Conservation (phyloP, 139 green algal species). For the Chloropicon primus region DNA sequence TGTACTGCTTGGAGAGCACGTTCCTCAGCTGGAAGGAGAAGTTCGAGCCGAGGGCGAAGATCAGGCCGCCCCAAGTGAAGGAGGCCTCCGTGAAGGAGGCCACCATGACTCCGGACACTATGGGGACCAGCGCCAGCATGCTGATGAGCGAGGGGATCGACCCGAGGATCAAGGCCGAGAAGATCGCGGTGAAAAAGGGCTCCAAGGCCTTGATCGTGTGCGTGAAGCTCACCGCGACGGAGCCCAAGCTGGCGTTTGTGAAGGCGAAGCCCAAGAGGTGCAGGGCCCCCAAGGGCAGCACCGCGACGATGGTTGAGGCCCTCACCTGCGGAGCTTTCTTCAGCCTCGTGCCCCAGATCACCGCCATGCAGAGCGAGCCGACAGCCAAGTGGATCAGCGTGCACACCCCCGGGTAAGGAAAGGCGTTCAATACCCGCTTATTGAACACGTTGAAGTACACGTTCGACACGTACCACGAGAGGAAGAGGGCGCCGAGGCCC, state of each 20-base stretch:
- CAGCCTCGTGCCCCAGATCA: neutral
- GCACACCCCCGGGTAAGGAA: neutral
- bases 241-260: slow-evolving; percentile 12
- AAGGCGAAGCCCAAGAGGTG: slow-evolving; percentile 4
- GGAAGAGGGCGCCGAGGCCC: slow-evolving; percentile 69
- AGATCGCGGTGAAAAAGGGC: slow-evolving; percentile 18
- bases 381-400: neutral
- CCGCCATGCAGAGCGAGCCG: neutral
- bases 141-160: neutral
- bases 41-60: slow-evolving; percentile 31
- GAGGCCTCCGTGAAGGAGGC: slow-evolving; percentile 34
- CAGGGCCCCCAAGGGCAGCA: slow-evolving; percentile 4
- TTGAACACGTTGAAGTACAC: slow-evolving; percentile 97
- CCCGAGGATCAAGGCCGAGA: slow-evolving; percentile 13
- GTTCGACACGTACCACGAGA: slow-evolving; percentile 86
- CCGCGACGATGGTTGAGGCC: neutral
- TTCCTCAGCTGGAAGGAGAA: slow-evolving; percentile 32
- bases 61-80: slow-evolving; percentile 33
- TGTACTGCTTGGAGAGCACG: slow-evolving; percentile 28
- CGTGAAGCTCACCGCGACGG: slow-evolving; percentile 18
- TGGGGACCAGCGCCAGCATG: slow-evolving; percentile 12
- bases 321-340: neutral
- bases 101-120: slow-evolving; percentile 22
- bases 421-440: neutral
- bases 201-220: slow-evolving; percentile 23